Base-by-base conservation (phyloP, 805 yeast species). In the Saccharomycopsis javanensis region DNA sequence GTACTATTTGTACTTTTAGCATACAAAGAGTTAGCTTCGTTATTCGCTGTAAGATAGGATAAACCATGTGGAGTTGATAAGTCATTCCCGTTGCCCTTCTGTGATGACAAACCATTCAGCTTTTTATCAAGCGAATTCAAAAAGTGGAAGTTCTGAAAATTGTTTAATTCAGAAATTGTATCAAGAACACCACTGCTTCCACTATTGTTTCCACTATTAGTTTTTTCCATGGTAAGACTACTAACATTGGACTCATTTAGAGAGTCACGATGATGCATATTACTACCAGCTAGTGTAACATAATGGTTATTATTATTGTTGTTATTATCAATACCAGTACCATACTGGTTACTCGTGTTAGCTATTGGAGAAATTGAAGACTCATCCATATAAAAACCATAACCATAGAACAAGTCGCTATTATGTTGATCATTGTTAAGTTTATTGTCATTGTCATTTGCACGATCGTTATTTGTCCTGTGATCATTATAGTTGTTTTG, bases 1-100 rank as follows among this genome's bases (percentile, higher is more conserved):
- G 62, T 60, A 38, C 62, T 60, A 33, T 60, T 60, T n/a, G 62
- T 60, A 18, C 57, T 53, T 34, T 60, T 60, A 11, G 53, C 46
- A n/a, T 42, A 42, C 5, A 28, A 18, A 42, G 48, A 42, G 15
- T 28, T 28, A 5, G 37, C 38, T 18, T 42, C 48, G 15, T 38
- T 23, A 25, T 55, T 37, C 6, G 13, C 15, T 27, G n/a, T 27
- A 55, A 27, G 7, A 37, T 10, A 51, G 18, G 20, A 46, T n/a
- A 28, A 35, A 5, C 23, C 48, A 5, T 33, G 30, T 20, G 20
- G 33, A 33, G 15, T 16, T n/a, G 13, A 27, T 15, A 13, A 35
- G 13, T 10, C 25, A 18, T 51, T 51, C 15, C 15, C 33, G 20
- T 38, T 53, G 20, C 27, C 50, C 5, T 28, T 28, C 18, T 31